Base-by-base conservation (phyloP, 805 yeast genomes). In the Blastobotrys terrestris region DNA sequence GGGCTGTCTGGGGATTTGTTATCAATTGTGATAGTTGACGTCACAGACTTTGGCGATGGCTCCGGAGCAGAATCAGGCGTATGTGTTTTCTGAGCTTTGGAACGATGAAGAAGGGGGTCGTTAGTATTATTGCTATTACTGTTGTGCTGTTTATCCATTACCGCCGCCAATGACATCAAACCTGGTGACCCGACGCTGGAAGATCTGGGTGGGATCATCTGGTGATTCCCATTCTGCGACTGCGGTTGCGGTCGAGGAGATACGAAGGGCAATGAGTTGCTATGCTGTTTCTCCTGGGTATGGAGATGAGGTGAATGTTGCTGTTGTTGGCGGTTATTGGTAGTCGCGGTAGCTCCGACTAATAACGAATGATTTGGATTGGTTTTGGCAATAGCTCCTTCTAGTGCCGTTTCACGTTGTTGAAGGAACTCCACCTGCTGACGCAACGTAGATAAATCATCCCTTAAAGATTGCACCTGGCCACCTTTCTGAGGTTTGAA, bases 401-500 rank as follows among this genome's bases (percentile, higher is more conserved):
- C 58, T 13, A 54, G 57, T 46, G 47, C 48, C 3, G 52, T 35
- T 41, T 56, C 57, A 3, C 62, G 50, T 47, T 55, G 49, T 48
- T 58, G 58, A 19, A 57, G 52, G 20, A 44, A 31, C 44, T 51
- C 57, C 16, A 60, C 68, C 85, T 92, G 70, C 83, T 85, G 63
- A 80, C 77, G 41, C 80, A 77, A 46, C 83, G 67, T 67, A 77
- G 76, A 62, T 84, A 88, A 60, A 60, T 91, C 97, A 60, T 86
- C 87, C 59, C 90, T 78, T 61, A 91, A 72, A 51, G 84, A 77
- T 61, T 89, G 96, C 22, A 90, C 83, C 67, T 90, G 97, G 1
- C 92, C 84, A 0, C 97, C 97, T 67, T 89, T 90, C 60, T 87
- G 84, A 2, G 97, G 97, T 63, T 90, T 78, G 67, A 89, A 91